Base-by-base conservation (phyloP, 1,284 basidiomycete genomes). In the Heterobasidion annosum region DNA sequence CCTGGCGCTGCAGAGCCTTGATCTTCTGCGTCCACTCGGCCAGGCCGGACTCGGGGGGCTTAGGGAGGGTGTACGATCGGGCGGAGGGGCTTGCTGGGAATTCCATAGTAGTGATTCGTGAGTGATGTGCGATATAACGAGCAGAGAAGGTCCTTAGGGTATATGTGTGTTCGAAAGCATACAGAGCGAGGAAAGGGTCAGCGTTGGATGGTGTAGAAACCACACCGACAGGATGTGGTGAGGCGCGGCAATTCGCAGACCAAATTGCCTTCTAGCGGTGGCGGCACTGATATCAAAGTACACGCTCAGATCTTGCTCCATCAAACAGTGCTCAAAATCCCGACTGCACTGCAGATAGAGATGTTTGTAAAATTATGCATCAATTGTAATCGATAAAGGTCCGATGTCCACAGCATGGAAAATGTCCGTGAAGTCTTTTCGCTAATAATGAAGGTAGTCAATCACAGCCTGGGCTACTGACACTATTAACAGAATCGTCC, bases 21-120 rank as follows among this genome's bases (percentile, higher is more conserved):
- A 91, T 88, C 70, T 77, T 83, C 67, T 71, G 85, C 15, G 87
- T 79, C 88, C 88, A 91, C 66, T 91, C 87, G 16, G 86, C 75
- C n/a, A 89, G 73, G 40, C 80, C 82, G 9, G 74, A 70, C 59
- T 86, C 84, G 10, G 71, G 73, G 34, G 53, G 52, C n/a, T 42
- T 46, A 6, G n/a, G 34, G 43, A 18, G 35, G 47, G 54, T 56
- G 33, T 51, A 54, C 45, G 37, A 40, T 40, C 37, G 58, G 18
- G 59, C 60, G 43, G 59, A 47, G 16, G 54, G 48, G 49, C 52
- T 53, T n/a, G 44, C 7, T 48, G 54, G 54, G 37, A 58, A 50
- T 45, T 60, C 56, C 59, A 60, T 60, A 48, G 19, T 25, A 25
- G 25, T 25, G 25, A 25, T 25, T 25, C 25, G 15, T 40, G 19